phyloP scores from a whole-genome alignment of 2,329 filamentous ascomycete genomes.

The Teratosphaeria destructans region DNA sequence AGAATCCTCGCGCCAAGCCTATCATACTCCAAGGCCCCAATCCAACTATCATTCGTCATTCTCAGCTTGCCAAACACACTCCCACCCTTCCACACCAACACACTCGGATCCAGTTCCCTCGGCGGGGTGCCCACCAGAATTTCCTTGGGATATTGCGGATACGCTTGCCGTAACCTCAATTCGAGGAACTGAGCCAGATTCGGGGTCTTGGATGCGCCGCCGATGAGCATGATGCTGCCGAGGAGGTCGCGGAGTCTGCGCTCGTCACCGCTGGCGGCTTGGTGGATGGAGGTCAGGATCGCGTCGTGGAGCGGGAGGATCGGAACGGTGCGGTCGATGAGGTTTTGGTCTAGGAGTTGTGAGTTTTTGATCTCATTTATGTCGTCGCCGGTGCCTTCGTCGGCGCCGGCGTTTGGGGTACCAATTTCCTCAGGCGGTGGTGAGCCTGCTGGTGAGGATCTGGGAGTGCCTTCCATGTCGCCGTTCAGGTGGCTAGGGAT shows the following conservation, averaged over 20 bases:
- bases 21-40: conserved; percentile 79
- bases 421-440: conserved; percentile 68
- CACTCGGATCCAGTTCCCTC: conserved; percentile 88
- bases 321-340: conserved; percentile 72
- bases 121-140: conserved; percentile 62
- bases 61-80: conserved; percentile 89
- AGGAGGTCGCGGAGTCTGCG: conserved; percentile 87
- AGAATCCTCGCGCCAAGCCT: conserved; percentile 69
- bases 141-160: conserved; percentile 53
- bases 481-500: conserved; percentile 58
- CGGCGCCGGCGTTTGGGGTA: conserved; percentile 50
- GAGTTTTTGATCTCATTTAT: conserved; percentile 39
- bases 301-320: conserved; percentile 77
- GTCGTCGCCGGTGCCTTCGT: conserved; percentile 25
- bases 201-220: conserved; percentile 71
- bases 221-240: conserved; percentile 81
- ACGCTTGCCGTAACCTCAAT: conserved; percentile 60
- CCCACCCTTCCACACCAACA: conserved; percentile 96
- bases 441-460: conserved; percentile 76
- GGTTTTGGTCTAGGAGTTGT: conserved; percentile 49
- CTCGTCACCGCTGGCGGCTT: conserved; percentile 79
- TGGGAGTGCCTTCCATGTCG: conserved; percentile 64
- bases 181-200: conserved; percentile 76
- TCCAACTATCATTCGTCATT: conserved; percentile 88
- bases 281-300: conserved; percentile 78